A percentile compares a stretch with the other conserved stretches of the same genome.
Conservation (phyloP, 495 filamentous ascomycete genomes). For the Poronia punctata region DNA sequence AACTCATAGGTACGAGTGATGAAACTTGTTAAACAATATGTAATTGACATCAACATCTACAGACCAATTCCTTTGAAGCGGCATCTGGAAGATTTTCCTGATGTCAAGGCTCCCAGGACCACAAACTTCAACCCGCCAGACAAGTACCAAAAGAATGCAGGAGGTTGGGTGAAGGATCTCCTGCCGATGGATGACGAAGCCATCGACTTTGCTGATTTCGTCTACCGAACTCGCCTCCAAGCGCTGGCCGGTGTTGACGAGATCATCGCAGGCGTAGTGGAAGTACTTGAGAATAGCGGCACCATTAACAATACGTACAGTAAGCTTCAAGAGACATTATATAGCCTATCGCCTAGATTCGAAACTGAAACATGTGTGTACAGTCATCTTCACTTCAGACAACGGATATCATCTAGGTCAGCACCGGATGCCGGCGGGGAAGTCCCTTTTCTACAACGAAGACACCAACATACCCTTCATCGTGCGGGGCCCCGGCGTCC, state of each 20-base stretch:
- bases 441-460: constrained; percentile 49
- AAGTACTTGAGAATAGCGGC: constrained; percentile 35
- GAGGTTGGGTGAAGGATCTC: constrained; percentile 44
- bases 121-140: constrained; percentile 29
- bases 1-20: constrained; percentile 38
- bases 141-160: constrained; percentile 31
- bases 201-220: constrained; percentile 18
- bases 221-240: constrained; percentile 47
- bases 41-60: too few species aligned
- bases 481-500: constrained; percentile 42
- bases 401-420: constrained; percentile 59
- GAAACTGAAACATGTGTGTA: too few species aligned
- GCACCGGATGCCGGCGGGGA: constrained; percentile 52
- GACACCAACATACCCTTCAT: constrained; percentile 53
- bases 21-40: too few species aligned
- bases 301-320: constrained; percentile 43
- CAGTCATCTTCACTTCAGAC: constrained; percentile 51
- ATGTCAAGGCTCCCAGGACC: constrained; percentile 27
- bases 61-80: constrained; percentile 4
- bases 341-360: too few species aligned
- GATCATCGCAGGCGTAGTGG: constrained; percentile 42
- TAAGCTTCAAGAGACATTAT: too few species aligned
- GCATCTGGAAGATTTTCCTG: constrained; percentile 26
- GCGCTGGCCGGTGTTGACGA: constrained; percentile 52
- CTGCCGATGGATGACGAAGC: constrained; percentile 42